These are phyloP conservation scores for Schizosaccharomyces cryophilus DNA, from an alignment of 805 yeast genomes.

Conservation along the genomic window DNA sequence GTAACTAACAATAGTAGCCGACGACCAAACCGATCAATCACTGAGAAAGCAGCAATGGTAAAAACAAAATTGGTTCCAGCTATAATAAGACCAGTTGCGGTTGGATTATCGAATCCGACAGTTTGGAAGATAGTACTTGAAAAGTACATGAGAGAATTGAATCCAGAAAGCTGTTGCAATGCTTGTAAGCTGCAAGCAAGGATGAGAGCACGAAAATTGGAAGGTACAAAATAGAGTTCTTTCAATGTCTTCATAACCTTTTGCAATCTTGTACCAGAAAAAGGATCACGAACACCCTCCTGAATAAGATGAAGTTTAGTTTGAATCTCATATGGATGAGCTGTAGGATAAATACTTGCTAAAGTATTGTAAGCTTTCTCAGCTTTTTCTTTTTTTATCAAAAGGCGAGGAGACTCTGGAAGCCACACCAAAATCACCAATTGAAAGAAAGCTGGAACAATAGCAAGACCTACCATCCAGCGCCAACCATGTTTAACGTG, in stretches of 20 bases:
- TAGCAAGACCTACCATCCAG: constrained; percentile 66
- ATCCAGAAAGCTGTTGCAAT: constrained; percentile 89
- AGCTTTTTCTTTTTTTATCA: constrained; percentile 42
- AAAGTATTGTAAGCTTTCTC: constrained; percentile 48
- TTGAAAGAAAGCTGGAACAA: constrained; percentile 68
- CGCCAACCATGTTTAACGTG: constrained; percentile 73
- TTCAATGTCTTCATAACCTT: constrained; percentile 12
- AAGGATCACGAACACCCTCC: constrained; percentile 9
- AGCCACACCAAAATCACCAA: constrained; percentile 52
- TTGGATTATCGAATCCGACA: constrained; percentile 67
- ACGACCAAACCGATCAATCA: constrained; percentile 74
- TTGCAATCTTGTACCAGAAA: constrained; percentile 6
- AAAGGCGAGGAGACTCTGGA: constrained; percentile 88
- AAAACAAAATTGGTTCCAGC: constrained; percentile 87
- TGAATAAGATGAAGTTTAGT: neutral
- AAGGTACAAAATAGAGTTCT: constrained; percentile 15
- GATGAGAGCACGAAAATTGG: constrained; percentile 69
- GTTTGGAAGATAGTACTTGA: constrained; percentile 78
- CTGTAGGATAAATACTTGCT: constrained; percentile 25
- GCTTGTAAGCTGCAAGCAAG: constrained; percentile 88
- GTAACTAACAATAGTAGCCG: constrained; percentile 54
- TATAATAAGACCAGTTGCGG: constrained; percentile 83
- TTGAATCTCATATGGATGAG: constrained; percentile 4
- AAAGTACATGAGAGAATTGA: constrained; percentile 88
- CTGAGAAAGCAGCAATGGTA: constrained; percentile 62